Conservation (phyloP, 257 asterid species). For the Solanum tacnaense region DNA sequence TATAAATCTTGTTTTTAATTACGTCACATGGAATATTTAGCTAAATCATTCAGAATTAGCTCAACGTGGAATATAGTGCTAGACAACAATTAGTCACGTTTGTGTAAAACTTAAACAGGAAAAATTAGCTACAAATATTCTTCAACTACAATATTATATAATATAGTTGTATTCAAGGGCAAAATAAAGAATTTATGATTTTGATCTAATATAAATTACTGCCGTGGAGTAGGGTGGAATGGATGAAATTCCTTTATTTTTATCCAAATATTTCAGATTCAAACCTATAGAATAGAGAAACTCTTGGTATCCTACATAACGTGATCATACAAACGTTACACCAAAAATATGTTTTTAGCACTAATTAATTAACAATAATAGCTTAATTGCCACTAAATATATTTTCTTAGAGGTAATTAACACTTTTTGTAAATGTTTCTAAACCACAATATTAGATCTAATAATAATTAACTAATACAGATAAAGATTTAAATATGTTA, state of each 20-base stretch:
- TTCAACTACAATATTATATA: not conserved
- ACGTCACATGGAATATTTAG: not conserved
- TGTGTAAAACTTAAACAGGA: not conserved
- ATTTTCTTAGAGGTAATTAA: too few relatives aligned
- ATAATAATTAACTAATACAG: too few relatives aligned
- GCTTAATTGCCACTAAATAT: too few relatives aligned
- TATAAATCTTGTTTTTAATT: not conserved
- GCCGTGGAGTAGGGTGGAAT: not conserved
- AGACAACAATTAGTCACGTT: not conserved
- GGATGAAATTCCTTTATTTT: not conserved
- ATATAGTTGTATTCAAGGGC: not conserved
- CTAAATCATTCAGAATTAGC: not conserved
- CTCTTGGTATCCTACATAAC: not conserved
- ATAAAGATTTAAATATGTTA: too few relatives aligned
- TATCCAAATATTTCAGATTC: not conserved
- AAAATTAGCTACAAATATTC: not conserved
- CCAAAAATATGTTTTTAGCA: not conserved
- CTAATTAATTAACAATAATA: too few relatives aligned
- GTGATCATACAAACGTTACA: not conserved
- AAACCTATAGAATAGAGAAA: too few relatives aligned
- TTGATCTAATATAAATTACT: not conserved
- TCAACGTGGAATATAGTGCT: not conserved
- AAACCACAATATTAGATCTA: too few relatives aligned
- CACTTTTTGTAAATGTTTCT: too few relatives aligned
- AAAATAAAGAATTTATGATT: not conserved